phyloP scores from a whole-genome alignment of 768 basidiomycete genomes.

The Wakefieldia striispora region DNA sequence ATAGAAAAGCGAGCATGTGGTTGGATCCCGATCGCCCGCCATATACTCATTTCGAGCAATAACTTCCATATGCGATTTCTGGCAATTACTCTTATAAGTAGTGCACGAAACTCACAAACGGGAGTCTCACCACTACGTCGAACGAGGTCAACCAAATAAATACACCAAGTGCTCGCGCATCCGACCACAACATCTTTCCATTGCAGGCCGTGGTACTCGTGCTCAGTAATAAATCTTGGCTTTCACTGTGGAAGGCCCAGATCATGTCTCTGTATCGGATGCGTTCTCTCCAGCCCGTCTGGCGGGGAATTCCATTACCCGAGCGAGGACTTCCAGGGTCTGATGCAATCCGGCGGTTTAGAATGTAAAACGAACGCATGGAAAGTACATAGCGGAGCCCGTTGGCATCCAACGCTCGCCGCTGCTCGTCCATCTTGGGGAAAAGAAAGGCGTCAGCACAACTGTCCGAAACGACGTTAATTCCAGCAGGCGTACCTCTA shows the following conservation, averaged over 20 bases:
- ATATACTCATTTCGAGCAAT: slow-evolving; percentile 94
- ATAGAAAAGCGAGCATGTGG: slow-evolving; percentile 85
- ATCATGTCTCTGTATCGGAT: slow-evolving; percentile 91
- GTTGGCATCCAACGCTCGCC: slow-evolving; percentile 86
- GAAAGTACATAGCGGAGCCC: slow-evolving; percentile 92
- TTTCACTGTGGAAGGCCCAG: slow-evolving; percentile 97
- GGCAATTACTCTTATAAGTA: slow-evolving; percentile 4
- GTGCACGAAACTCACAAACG: not conserved
- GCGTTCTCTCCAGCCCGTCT: slow-evolving; percentile 65
- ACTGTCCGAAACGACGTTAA: not conserved
- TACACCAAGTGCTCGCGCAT: slow-evolving; percentile 83
- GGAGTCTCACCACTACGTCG: slow-evolving; percentile 67
- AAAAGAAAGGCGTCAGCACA: slow-evolving; percentile 1
- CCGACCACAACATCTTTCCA: slow-evolving; percentile 87
- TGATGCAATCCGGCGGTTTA: slow-evolving; percentile 62
- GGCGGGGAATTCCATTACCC: slow-evolving; percentile 38
- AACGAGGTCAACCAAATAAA: slow-evolving; percentile 83
- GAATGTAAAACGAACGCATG: slow-evolving; percentile 87
- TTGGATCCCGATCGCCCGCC: slow-evolving; percentile 83
- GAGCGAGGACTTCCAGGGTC: slow-evolving; percentile 46
- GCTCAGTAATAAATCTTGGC: slow-evolving; percentile 77
- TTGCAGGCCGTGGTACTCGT: slow-evolving; percentile 71
- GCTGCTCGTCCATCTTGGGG: slow-evolving; percentile 80
- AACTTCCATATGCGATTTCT: slow-evolving; percentile 81
- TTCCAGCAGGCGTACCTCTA: slow-evolving; percentile 59